Evolutionary conservation across 768 basidiomycete species (phyloP), one percentile per base, ranked within the genome.

Genomic region (Mycena sanguinolenta): DNA sequence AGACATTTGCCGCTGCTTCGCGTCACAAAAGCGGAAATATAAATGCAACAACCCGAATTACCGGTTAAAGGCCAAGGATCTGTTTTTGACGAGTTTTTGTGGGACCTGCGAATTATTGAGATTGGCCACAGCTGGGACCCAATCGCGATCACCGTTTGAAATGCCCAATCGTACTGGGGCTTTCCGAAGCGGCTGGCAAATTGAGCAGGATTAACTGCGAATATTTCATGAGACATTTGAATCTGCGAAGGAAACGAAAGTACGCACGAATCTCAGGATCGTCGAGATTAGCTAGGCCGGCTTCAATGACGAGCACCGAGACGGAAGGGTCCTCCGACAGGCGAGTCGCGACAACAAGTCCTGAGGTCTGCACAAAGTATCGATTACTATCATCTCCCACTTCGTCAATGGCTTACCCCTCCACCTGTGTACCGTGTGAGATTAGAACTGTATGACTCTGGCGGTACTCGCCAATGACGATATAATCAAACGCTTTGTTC

Each of bases 261-360:
- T 23, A 34, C 55, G 30, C 42, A 64, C 68, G 21, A 28, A 69
- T 49, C 3, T 50, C 61, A 34, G 62, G 68, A 38, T 69, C 68
- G 39, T 69, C 67, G 16, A 69, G 67, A 34, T 69, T 69, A 0
- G 67, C 67, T 52, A 16, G 13, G 16, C 74, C 75, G 1, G 77
- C 81, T 73, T 82, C 81, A 63, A 84, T 71, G 27, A 84, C 67
- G 50, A 84, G 77, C 28, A 84, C 81, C 0, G 76, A 78, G 0
- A 76, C 19, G 13, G 71, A 75, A 1, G 74, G 14, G 44, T 79
- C 71, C 64, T 84, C 84, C 0, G 83, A 78, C 27, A 84, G 76
- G 30, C 83, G 82, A 14, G 78, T 74, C 7, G 83, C 83, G 10
- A 84, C 75, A 7, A 79, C 80, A 60, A 82, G 82, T 0, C 83